These are phyloP conservation scores for Apostasia ramifera DNA, from an alignment of 106 monocot species.

Conservation along the genomic window DNA sequence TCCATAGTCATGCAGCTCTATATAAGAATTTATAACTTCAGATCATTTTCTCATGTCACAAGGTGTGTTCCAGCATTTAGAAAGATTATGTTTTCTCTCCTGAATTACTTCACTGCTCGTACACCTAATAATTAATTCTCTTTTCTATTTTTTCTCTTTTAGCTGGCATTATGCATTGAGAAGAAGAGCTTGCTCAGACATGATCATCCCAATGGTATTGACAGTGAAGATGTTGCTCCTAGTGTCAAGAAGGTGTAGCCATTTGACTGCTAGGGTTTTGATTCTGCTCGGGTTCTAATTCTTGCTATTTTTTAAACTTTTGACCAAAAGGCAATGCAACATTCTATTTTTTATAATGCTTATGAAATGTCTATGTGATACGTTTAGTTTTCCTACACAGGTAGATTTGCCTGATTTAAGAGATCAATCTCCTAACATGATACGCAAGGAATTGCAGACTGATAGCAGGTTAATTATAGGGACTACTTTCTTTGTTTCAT, in stretches of 20 bases:
- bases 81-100: no score
- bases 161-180: slow-evolving; percentile 88
- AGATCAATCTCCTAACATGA: no score
- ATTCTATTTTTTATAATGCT: neutral
- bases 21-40: no score
- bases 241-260: slow-evolving; percentile 28
- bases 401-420: no score
- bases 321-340: neutral
- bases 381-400: no score
- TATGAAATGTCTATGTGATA: neutral
- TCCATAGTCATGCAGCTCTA: no score
- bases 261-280: neutral
- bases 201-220: slow-evolving; percentile 13
- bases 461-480: no score
- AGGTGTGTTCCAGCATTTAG: no score
- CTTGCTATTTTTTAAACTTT: neutral
- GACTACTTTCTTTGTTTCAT: no score
- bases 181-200: slow-evolving; percentile 46
- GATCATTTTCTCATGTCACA: no score
- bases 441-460: no score
- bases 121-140: neutral
- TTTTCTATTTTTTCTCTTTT: slow-evolving; percentile 17
- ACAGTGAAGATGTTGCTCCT: slow-evolving; percentile 21
- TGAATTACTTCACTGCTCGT: no score
- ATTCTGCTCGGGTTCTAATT: neutral